Conservation (phyloP, 768 basidiomycete genomes). For the Nevesoporus exiguus region DNA sequence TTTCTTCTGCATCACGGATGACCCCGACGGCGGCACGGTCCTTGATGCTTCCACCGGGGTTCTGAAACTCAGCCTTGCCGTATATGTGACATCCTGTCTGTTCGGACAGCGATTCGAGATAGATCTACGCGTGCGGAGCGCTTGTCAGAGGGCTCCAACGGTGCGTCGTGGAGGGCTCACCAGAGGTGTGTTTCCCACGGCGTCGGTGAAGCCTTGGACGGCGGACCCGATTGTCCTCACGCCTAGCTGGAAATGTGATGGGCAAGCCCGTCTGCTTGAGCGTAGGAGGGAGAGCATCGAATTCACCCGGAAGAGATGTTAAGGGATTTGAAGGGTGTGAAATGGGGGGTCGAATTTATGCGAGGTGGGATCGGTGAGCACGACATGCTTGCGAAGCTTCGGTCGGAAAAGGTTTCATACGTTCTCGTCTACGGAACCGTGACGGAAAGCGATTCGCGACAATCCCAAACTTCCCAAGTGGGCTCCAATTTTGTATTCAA, state of each 20-base stretch:
- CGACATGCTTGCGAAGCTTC: conserved; percentile 22
- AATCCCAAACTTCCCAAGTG: background rate
- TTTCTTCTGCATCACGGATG: conserved; percentile 79
- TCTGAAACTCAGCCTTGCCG: conserved; percentile 98
- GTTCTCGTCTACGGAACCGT: no score
- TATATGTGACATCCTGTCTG: conserved; percentile 79
- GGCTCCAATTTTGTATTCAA: background rate
- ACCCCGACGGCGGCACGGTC: conserved; percentile 94
- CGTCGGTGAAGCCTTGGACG: conserved; percentile 79
- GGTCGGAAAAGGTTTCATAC: no score
- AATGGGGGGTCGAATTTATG: background rate
- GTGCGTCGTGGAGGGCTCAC: conserved; percentile 41
- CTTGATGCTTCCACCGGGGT: conserved; percentile 97
- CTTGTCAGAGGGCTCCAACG: background rate
- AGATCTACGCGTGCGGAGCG: conserved; percentile 53
- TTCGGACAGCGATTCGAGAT: conserved; percentile 76
- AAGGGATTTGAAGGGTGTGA: background rate
- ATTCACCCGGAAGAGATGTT: background rate
- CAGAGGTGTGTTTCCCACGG: conserved; percentile 91
- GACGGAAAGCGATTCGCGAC: no score
- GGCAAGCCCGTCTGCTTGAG: conserved; percentile 22
- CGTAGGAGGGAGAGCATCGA: conserved; percentile 32
- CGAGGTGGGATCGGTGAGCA: background rate
- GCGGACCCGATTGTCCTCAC: conserved; percentile 39
- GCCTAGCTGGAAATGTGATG: background rate